A percentile compares a stretch with the other conserved stretches of the same genome.
phyloP scores from a whole-genome alignment of 2,329 filamentous ascomycete genomes.

The Calonectria naviculata region DNA sequence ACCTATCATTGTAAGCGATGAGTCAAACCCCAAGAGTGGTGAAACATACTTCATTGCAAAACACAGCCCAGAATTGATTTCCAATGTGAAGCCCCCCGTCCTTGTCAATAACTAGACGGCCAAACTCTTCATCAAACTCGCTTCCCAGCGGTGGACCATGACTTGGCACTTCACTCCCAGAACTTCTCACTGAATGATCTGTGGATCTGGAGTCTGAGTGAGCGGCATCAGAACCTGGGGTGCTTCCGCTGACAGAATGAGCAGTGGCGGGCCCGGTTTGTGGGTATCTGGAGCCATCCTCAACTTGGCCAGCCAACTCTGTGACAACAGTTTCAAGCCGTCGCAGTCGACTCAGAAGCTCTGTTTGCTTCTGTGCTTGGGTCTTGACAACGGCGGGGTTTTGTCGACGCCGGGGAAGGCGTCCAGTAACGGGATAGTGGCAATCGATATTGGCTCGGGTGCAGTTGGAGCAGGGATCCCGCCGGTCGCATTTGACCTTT shows the following conservation, averaged over 20 bases:
- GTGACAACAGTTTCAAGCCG: conserved; percentile 46
- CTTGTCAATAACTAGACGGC: conserved; percentile 39
- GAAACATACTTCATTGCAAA: conserved; percentile 41
- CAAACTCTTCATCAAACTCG: conserved; percentile 44
- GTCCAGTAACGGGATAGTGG: conserved; percentile 45
- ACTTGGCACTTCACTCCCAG: conserved; percentile 14
- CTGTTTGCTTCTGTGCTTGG: conserved; percentile 43
- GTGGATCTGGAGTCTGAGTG: conserved; percentile 14
- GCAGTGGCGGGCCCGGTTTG: not conserved
- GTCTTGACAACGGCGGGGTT: conserved; percentile 28
- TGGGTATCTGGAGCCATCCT: conserved; percentile 30
- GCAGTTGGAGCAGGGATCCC: conserved; percentile 44
- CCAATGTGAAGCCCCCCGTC: conserved; percentile 41
- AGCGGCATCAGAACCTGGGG: conserved; percentile 8
- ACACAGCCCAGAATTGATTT: conserved; percentile 46
- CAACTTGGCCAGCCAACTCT: conserved; percentile 43
- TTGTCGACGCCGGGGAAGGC: conserved; percentile 40
- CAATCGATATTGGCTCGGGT: conserved; percentile 40
- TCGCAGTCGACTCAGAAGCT: conserved; percentile 42
- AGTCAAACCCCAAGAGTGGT: fast-evolving
- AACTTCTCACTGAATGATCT: conserved; percentile 19
- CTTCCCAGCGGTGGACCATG: conserved; percentile 11
- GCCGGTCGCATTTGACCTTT: conserved; percentile 45
- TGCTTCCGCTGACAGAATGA: not conserved
- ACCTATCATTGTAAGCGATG: conserved; percentile 30